Conservation (phyloP, 2,329 filamentous ascomycete species). For the Didymella segeticola region DNA sequence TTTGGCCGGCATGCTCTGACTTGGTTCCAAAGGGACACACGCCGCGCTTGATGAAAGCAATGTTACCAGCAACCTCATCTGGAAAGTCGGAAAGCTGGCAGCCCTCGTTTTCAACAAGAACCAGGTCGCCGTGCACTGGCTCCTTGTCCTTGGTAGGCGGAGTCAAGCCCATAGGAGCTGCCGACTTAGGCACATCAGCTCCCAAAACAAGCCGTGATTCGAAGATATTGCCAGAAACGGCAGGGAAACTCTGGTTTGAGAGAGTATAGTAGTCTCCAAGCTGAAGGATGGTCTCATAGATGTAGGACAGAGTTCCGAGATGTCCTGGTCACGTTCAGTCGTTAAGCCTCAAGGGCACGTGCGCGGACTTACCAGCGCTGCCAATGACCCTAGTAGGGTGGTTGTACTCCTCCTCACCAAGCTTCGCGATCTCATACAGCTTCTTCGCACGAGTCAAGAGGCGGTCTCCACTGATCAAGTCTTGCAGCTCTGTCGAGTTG, state of each 20-base stretch:
- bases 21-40: constrained; percentile 76
- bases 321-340: constrained; percentile 35
- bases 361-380: constrained; percentile 38
- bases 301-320: constrained; percentile 46
- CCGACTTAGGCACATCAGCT: constrained; percentile 42
- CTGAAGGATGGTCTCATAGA: constrained; percentile 47
- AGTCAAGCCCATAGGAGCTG: constrained; percentile 45
- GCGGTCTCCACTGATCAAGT: constrained; percentile 44
- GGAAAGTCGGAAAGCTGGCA: constrained; percentile 65
- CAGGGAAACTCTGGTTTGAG: constrained; percentile 46
- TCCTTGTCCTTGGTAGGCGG: constrained; percentile 47
- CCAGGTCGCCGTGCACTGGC: constrained; percentile 45
- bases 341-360: constrained; percentile 18
- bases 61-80: constrained; percentile 63
- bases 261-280: constrained; percentile 51
- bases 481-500: constrained; percentile 45
- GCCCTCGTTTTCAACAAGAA: constrained; percentile 44
- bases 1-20: constrained; percentile 70
- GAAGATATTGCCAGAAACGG: constrained; percentile 45
- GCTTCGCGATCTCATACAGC: constrained; percentile 52
- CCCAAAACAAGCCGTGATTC: constrained; percentile 48
- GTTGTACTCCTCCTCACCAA: constrained; percentile 51
- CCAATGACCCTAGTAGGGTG: constrained; percentile 52
- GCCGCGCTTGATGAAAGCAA: constrained; percentile 76
- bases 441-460: constrained; percentile 44